Conservation (phyloP, 768 basidiomycete species). For the Botryobasidium botryosum region DNA sequence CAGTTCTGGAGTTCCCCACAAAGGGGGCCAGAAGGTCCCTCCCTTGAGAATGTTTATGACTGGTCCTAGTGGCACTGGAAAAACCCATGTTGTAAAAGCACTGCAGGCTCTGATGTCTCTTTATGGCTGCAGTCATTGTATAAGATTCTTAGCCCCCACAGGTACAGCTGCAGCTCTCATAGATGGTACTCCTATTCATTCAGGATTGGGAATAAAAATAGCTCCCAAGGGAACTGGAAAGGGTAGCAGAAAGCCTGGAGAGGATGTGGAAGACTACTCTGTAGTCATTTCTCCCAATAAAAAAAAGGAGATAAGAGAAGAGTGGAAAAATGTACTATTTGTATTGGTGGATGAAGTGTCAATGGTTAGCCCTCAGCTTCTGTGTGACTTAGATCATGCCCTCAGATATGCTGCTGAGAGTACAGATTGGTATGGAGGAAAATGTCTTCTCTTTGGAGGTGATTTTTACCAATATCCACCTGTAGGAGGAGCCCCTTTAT, state of each 20-base stretch:
- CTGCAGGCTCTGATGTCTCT: slow-evolving; percentile 19
- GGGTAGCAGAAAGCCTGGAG: slow-evolving; percentile 10
- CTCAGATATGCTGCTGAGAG: slow-evolving; percentile 19
- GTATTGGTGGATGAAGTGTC: slow-evolving; percentile 27
- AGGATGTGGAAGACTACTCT: slow-evolving; percentile 11
- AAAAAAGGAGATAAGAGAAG: slow-evolving; percentile 13
- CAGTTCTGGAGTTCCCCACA: neutral
- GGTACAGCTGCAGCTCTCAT: slow-evolving; percentile 27
- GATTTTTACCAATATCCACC: slow-evolving; percentile 30
- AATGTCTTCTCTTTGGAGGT: slow-evolving; percentile 28
- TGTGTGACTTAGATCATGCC: slow-evolving; percentile 21
- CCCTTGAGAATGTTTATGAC: slow-evolving; percentile 22
- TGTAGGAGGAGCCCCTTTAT: slow-evolving; percentile 18
- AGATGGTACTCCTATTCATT: slow-evolving; percentile 26
- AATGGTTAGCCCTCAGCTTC: slow-evolving; percentile 21
- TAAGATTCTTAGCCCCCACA: slow-evolving; percentile 20
- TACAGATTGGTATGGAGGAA: slow-evolving; percentile 21
- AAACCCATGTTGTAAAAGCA: slow-evolving; percentile 25
- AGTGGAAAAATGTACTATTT: slow-evolving; percentile 27
- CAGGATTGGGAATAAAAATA: slow-evolving; percentile 16
- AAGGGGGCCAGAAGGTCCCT: neutral
- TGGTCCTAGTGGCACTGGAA: slow-evolving; percentile 30
- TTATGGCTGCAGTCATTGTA: slow-evolving; percentile 16
- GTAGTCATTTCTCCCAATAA: slow-evolving; percentile 12
- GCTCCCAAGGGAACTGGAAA: neutral